Evolutionary conservation across 164 flowering plant species (phyloP), one percentile per base, ranked within the genome.

Genomic region (Aristolochia contorta): DNA sequence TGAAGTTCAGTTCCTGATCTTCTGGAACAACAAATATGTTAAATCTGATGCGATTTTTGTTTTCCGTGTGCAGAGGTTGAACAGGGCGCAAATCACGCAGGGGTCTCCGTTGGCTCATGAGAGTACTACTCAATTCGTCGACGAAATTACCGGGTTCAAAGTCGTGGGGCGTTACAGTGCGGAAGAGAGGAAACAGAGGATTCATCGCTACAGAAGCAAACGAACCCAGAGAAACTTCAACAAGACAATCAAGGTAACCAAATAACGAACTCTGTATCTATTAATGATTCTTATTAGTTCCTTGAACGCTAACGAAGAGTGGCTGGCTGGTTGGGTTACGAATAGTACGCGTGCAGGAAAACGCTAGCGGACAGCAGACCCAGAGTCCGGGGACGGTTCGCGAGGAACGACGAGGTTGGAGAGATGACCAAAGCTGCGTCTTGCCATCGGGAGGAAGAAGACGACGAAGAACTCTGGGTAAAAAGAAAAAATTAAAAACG

Each of bases 301-400:
- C n/a, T n/a, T n/a, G n/a, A n/a, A n/a, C n/a, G n/a, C n/a, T n/a
- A n/a, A n/a, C n/a, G n/a, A n/a, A n/a, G n/a, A n/a, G n/a, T n/a
- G n/a, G n/a, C n/a, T n/a, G n/a, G n/a, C n/a, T n/a, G n/a, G n/a
- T n/a, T 7, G 24, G 47, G 16, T 12, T 47, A 1, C 18, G 41
- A 10, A 73, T n/a, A 89, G 96, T 89, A 89, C 66, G 93, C 78
- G 33, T 89, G 97, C 54, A 75, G 97, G 74, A 89, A 89, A 74
- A 85, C 89, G 21, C 69, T 87, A 56, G 97, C 94, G 6, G 91
- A 89, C 58, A 83, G 90, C 60, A 60, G 94, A 54, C 94, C 90
- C 16, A 74, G 97, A 1, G 78, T 89, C 19, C 82, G 88, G 56
- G 97, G 97, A 13, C 62, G 94, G 18, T 89, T 89, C 63, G 94